Conservation (phyloP, 2,329 filamentous ascomycete genomes). For the Sclerotinia borealis region DNA sequence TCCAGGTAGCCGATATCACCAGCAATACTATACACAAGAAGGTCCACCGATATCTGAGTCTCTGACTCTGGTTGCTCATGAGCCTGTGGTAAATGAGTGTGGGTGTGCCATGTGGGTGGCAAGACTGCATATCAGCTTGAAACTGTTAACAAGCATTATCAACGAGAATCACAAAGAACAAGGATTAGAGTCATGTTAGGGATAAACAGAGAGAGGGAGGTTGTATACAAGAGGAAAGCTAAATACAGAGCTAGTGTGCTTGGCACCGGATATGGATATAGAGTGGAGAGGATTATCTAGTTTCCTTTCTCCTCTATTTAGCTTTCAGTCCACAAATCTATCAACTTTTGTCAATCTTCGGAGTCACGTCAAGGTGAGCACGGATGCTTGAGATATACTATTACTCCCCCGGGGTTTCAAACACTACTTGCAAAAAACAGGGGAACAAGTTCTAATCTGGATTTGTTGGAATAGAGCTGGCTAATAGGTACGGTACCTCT, state of each 20-base stretch:
- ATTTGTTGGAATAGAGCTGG: no score
- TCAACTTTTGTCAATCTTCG: no score
- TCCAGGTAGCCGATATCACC: background rate
- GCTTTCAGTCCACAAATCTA: background rate
- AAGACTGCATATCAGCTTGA: no score
- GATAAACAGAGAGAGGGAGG: fast-evolving
- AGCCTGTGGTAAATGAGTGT: background rate
- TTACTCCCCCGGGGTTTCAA: no score
- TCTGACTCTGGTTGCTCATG: no score
- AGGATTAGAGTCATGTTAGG: background rate
- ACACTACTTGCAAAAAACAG: no score
- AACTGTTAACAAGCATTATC: no score
- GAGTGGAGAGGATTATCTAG: no score
- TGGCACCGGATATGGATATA: background rate
- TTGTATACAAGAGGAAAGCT: background rate
- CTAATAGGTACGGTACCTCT: no score
- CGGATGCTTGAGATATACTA: no score
- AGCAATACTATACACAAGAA: background rate
- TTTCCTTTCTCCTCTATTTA: background rate
- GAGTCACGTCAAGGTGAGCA: no score
- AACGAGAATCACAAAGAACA: background rate
- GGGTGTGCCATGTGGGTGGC: background rate
- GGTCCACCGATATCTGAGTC: background rate
- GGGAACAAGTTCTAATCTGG: no score
- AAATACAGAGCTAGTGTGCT: background rate